phyloP scores from a whole-genome alignment of 306 rosid genomes.

The Citrullus colocynthis region DNA sequence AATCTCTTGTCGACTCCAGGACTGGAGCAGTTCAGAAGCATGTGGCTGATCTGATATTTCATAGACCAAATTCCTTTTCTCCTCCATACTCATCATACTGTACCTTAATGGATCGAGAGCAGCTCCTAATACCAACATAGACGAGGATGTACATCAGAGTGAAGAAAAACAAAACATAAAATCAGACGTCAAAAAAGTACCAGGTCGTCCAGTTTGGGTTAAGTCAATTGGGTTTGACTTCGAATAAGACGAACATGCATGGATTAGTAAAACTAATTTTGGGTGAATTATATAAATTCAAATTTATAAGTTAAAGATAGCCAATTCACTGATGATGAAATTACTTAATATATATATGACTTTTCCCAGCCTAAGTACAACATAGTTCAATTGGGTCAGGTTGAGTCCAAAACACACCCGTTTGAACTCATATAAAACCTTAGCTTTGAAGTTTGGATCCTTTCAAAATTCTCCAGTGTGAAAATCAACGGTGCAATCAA shows the following conservation, averaged over 20 bases:
- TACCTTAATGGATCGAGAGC: constrained; percentile 44
- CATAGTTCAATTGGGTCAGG: not conserved
- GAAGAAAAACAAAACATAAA: not conserved
- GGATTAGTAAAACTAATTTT: not conserved
- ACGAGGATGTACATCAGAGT: constrained; percentile 11
- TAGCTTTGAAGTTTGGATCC: not conserved
- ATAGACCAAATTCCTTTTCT: constrained; percentile 73
- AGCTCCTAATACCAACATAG: constrained; percentile 31
- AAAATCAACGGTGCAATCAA: not conserved
- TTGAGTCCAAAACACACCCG: not conserved
- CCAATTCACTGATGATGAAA: not conserved
- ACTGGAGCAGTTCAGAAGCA: constrained; percentile 78
- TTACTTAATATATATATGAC: not conserved
- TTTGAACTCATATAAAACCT: not conserved
- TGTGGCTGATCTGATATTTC: constrained; percentile 68
- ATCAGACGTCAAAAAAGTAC: not conserved
- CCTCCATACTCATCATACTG: constrained; percentile 70
- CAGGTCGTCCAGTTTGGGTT: not conserved
- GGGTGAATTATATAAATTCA: not conserved
- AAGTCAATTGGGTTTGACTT: not conserved
- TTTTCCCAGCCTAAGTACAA: not conserved
- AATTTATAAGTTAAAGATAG: not conserved
- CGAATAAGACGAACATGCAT: not conserved
- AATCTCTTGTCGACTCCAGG: constrained; percentile 97
- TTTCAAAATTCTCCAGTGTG: not conserved